A percentile compares a stretch with the other conserved stretches of the same genome.
Evolutionary conservation across 495 filamentous ascomycete genomes (phyloP).

Genomic region (Daldinia caldariorum): DNA sequence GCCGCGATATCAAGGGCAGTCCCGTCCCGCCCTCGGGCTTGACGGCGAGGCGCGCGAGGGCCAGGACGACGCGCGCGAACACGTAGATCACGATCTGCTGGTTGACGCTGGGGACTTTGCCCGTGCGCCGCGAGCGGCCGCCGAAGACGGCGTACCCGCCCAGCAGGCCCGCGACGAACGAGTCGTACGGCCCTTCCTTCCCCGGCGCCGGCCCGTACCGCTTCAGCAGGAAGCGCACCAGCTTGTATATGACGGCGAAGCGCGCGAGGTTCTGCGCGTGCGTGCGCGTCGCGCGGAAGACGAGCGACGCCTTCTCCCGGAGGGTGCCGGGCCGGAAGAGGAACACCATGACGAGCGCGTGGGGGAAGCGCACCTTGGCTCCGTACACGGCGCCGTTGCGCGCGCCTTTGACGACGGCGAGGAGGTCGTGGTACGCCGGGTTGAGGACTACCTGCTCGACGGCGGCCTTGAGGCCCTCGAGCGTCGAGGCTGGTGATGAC

Average conservation of each 20-base stretch:
- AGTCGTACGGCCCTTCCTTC: conserved; percentile 70
- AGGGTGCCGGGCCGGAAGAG: conserved; percentile 91
- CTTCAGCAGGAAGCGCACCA: conserved; percentile 74
- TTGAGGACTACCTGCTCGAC: conserved; percentile 80
- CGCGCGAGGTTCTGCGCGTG: conserved; percentile 92
- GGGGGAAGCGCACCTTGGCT: conserved; percentile 97
- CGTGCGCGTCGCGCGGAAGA: conserved; percentile 85
- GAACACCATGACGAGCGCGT: conserved; percentile 96
- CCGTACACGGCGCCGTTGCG: conserved; percentile 98
- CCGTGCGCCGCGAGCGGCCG: conserved; percentile 61
- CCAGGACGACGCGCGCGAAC: conserved; percentile 89
- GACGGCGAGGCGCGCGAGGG: conserved; percentile 81
- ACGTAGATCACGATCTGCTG: conserved; percentile 99
- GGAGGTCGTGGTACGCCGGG: conserved; percentile 80
- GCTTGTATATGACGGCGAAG: conserved; percentile 92
- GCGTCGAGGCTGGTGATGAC: background rate
- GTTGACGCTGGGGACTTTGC: conserved; percentile 80
- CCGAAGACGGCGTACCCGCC: conserved; percentile 96
- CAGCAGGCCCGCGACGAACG: conserved; percentile 87
- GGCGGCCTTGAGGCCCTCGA: conserved; percentile 49
- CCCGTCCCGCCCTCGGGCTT: conserved; percentile 62
- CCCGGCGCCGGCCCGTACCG: conserved; percentile 65
- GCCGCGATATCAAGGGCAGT: conserved; percentile 54
- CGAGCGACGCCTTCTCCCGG: conserved; percentile 78
- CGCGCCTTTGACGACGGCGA: conserved; percentile 85